These are phyloP conservation scores for Colletotrichum sidae DNA, from an alignment of 2,329 filamentous ascomycete species.

Conservation along the genomic window DNA sequence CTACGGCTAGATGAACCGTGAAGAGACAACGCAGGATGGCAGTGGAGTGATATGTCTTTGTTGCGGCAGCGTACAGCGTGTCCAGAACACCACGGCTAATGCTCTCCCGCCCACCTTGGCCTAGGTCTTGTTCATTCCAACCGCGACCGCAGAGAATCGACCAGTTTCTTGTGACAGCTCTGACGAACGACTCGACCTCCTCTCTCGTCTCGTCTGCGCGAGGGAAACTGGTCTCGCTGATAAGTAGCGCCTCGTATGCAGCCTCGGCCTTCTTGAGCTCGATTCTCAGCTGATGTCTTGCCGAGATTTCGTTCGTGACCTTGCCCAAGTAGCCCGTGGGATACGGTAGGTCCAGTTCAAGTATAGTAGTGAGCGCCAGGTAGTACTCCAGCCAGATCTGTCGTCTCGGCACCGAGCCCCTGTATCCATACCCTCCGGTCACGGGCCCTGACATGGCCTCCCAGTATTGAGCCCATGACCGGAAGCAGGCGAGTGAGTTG, in stretches of 20 bases:
- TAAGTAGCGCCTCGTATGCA: slow-evolving; percentile 81
- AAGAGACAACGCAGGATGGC: slow-evolving; percentile 88
- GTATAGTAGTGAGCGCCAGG: slow-evolving; percentile 77
- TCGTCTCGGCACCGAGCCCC: slow-evolving; percentile 70
- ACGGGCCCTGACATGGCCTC: slow-evolving; percentile 59
- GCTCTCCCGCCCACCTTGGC: slow-evolving; percentile 81
- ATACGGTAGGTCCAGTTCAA: slow-evolving; percentile 75
- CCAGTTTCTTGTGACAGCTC: slow-evolving; percentile 88
- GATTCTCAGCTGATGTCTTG: slow-evolving; percentile 73
- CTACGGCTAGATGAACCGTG: slow-evolving; percentile 84
- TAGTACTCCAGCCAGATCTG: slow-evolving; percentile 91
- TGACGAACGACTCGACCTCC: slow-evolving; percentile 85
- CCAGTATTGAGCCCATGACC: slow-evolving; percentile 80
- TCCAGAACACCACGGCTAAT: slow-evolving; percentile 84
- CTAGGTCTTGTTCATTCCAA: slow-evolving; percentile 86
- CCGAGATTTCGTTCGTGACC: slow-evolving; percentile 60
- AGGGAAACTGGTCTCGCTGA: slow-evolving; percentile 86
- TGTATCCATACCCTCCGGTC: slow-evolving; percentile 67
- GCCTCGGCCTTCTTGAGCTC: slow-evolving; percentile 85
- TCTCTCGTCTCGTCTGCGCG: slow-evolving; percentile 82
- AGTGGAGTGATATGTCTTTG: slow-evolving; percentile 96
- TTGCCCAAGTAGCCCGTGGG: slow-evolving; percentile 59
- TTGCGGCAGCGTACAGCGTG: slow-evolving; percentile 89
- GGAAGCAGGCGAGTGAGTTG: slow-evolving; percentile 67
- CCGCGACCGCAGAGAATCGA: slow-evolving; percentile 79